Conservation (phyloP, 768 basidiomycete species). For the Leccinum subtestaceum region DNA sequence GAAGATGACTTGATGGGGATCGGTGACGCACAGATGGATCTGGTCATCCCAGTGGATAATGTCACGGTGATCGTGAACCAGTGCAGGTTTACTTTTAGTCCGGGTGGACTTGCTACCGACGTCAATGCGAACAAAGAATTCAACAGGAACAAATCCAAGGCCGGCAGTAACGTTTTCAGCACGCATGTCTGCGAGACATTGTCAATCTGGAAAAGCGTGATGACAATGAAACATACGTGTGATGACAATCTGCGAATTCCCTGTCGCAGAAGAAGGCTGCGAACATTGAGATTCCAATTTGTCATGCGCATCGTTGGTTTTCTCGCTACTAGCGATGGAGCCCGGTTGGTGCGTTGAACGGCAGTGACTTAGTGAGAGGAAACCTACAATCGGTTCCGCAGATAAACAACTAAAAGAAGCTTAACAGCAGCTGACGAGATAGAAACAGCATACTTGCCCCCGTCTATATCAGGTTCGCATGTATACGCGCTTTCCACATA, state of each 20-base stretch:
- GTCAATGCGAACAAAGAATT: constrained; percentile 14
- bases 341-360: background rate
- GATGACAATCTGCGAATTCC: constrained; percentile 1
- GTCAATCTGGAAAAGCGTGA: background rate
- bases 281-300: background rate
- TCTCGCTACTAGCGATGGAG: background rate
- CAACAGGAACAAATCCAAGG: constrained; percentile 14
- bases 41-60: constrained; percentile 14
- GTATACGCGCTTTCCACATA: background rate
- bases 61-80: background rate
- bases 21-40: background rate
- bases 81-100: constrained; percentile 5
- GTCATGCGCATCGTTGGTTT: background rate
- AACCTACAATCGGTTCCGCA: background rate
- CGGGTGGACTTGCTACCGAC: background rate
- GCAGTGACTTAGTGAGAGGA: background rate
- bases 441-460: background rate
- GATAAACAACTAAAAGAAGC: background rate
- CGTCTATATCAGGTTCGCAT: background rate
- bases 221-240: background rate
- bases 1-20: background rate
- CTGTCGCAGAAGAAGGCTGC: background rate
- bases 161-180: constrained; percentile 5
- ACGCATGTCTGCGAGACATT: constrained; percentile 6
- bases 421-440: background rate